Evolutionary conservation across 305 asterid genomes (phyloP), one percentile per base, ranked within the genome.

Genomic region (Solanum hybrid): DNA sequence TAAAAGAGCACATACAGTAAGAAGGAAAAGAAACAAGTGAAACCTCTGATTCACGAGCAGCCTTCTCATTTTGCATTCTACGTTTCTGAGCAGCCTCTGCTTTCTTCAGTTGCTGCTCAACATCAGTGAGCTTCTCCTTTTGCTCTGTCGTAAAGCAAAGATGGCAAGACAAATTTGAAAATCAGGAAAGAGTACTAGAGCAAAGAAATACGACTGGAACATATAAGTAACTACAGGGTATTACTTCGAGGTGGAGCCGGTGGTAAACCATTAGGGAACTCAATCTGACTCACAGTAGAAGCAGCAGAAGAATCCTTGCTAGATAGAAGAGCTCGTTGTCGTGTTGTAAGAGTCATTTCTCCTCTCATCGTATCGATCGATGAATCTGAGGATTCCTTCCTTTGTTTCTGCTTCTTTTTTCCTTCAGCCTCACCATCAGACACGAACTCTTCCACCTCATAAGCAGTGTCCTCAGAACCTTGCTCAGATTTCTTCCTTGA

Each of bases 41-140:
- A 90, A 97, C 99, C 99, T 97, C 98, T 86, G 97, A 93, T 93
- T 96, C 99, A 79, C 96, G 95, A 82, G 98, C 98, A 89, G 99
- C 99, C 91, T 96, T 97, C 96, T 97, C 98, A 86, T 95, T 96
- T 94, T 95, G 98, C 92, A 95, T 82, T 91, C 93, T 93, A 88
- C 99, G 98, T 93, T 97, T 94, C 94, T 97, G 95, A 89, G 99
- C 98, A 89, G 98, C 98, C 94, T 96, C 98, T 1, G 90, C 95
- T 92, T 96, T 97, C 95, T 96, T 97, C 92, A 97, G 91, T 82
- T 96, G 99, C 91, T 96, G 99, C 92, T 97, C 99, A 91, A 96
- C 97, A 92, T 95, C 99, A 11, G 99, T 89, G 87, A 96, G 93
- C 91, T 95, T 93, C 93, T 96, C 99, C 94, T 94, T 95, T 95